Conservation (phyloP, 2,329 filamentous ascomycete genomes). For the Fusarium sp. region DNA sequence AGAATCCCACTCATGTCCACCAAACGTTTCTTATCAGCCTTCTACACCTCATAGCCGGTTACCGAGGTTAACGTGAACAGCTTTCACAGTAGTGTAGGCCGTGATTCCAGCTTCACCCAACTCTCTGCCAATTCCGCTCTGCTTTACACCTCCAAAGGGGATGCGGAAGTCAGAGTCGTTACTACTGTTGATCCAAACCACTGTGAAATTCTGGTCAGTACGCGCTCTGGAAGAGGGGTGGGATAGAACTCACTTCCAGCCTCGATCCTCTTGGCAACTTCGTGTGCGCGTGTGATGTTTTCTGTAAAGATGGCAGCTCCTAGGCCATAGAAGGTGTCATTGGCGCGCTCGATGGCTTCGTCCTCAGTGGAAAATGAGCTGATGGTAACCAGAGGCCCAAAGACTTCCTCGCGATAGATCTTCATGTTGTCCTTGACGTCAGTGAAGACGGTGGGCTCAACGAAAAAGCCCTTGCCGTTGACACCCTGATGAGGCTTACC, state of each 20-base stretch:
- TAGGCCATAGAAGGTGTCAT: not conserved
- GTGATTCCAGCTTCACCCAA: constrained; percentile 51
- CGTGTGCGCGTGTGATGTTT: not conserved
- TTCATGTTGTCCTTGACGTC: constrained; percentile 53
- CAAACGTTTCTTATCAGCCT: not conserved
- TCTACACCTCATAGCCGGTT: not conserved
- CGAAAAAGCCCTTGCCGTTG: constrained; percentile 49
- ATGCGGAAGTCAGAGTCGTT: constrained; percentile 55
- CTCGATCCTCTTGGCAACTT: not conserved
- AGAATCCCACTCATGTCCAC: not conserved
- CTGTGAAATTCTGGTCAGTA: not conserved
- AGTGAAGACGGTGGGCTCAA: constrained; percentile 58
- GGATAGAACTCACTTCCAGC: not conserved
- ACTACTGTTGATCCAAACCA: constrained; percentile 62
- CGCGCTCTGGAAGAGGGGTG: not conserved
- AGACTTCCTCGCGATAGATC: constrained; percentile 58
- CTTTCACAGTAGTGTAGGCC: not conserved
- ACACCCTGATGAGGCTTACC: not conserved
- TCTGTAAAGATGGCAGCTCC: not conserved
- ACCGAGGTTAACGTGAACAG: not conserved
- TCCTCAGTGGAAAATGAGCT: constrained; percentile 54
- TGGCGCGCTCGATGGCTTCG: constrained; percentile 35
- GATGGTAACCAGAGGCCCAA: constrained; percentile 56
- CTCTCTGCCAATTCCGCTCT: constrained; percentile 58
- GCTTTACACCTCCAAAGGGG: constrained; percentile 59